A percentile compares a stretch with the other conserved stretches of the same genome.
Conservation (phyloP, 2,329 filamentous ascomycete genomes). For the Albifimbria verrucaria region DNA sequence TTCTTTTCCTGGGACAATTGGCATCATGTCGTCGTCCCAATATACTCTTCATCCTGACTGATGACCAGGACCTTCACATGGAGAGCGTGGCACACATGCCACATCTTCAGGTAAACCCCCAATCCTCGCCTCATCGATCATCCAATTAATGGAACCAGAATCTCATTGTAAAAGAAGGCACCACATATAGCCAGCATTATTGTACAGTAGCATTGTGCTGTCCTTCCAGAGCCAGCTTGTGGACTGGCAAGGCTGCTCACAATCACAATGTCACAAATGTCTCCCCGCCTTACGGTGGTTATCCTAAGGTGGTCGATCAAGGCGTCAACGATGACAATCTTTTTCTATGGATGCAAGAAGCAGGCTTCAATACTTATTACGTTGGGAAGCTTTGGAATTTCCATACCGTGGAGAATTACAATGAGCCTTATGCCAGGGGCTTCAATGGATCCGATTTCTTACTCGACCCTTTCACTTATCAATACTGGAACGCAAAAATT, state of each 20-base stretch:
- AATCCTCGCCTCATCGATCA: background rate
- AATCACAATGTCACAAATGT: slow-evolving; percentile 55
- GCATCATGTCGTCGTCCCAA: slow-evolving; percentile 10
- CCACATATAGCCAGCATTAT: slow-evolving; percentile 22
- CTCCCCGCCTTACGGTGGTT: slow-evolving; percentile 3
- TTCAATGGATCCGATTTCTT: slow-evolving; percentile 56
- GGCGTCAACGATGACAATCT: slow-evolving; percentile 47
- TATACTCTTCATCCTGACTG: slow-evolving; percentile 21
- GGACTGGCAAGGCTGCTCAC: slow-evolving; percentile 21
- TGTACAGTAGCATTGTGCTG: slow-evolving; percentile 24
- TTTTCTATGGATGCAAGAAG: slow-evolving; percentile 46
- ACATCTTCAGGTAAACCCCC: slow-evolving; percentile 5
- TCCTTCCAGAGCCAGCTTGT: slow-evolving; percentile 18
- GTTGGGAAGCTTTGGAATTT: slow-evolving; percentile 51
- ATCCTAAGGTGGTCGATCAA: slow-evolving; percentile 45
- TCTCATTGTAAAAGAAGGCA: slow-evolving; percentile 19
- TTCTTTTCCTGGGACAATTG: background rate
- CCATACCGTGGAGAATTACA: slow-evolving; percentile 38
- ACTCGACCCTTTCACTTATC: slow-evolving; percentile 64
- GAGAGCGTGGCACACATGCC: slow-evolving; percentile 9
- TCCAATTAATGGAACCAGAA: slow-evolving; percentile 5
- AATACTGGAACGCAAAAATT: slow-evolving; percentile 63
- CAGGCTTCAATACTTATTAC: slow-evolving; percentile 50
- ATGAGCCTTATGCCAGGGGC: slow-evolving; percentile 26
- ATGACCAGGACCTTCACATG: slow-evolving; percentile 22